Evolutionary conservation across 192 early-diverging fungal species (phyloP).

Genomic region (Coemansia sp.): DNA sequence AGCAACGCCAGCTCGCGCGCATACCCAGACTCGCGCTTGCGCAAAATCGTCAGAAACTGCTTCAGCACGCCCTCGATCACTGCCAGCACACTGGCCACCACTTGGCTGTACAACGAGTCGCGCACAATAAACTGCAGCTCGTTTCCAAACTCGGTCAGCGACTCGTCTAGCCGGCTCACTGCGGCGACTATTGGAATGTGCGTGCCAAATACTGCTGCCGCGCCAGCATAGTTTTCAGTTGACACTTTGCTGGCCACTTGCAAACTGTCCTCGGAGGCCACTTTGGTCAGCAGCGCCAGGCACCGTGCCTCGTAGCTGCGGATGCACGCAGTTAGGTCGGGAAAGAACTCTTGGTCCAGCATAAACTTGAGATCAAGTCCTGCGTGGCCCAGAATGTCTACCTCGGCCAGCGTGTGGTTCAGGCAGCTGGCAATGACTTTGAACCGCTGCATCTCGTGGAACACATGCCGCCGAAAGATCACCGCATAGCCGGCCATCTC

Average conservation of each 20-base stretch:
- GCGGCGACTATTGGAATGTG: conserved; percentile 47
- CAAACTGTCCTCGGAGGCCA: conserved; percentile 70
- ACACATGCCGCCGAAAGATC: conserved; percentile 89
- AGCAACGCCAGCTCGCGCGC: conserved; percentile 49
- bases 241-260: conserved; percentile 56
- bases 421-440: conserved; percentile 83
- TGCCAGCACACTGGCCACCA: conserved; percentile 47
- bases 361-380: conserved; percentile 86
- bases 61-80: conserved; percentile 56
- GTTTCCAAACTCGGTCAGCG: conserved; percentile 51
- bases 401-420: conserved; percentile 72
- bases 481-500: conserved; percentile 83
- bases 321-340: conserved; percentile 71
- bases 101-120: conserved; percentile 58
- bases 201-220: conserved; percentile 34
- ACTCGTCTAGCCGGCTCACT: conserved; percentile 49
- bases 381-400: conserved; percentile 74
- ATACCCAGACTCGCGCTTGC: conserved; percentile 22
- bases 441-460: conserved; percentile 74
- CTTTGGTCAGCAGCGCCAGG: conserved; percentile 63
- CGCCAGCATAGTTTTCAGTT: conserved; percentile 20
- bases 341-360: conserved; percentile 75
- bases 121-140: conserved; percentile 55
- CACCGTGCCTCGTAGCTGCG: conserved; percentile 66
- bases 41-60: conserved; percentile 46